Percentiles rank a stretch among this genome's conserved stretches.
Conservation (phyloP, 1,284 basidiomycete genomes). For the Trichosporon sp. region DNA sequence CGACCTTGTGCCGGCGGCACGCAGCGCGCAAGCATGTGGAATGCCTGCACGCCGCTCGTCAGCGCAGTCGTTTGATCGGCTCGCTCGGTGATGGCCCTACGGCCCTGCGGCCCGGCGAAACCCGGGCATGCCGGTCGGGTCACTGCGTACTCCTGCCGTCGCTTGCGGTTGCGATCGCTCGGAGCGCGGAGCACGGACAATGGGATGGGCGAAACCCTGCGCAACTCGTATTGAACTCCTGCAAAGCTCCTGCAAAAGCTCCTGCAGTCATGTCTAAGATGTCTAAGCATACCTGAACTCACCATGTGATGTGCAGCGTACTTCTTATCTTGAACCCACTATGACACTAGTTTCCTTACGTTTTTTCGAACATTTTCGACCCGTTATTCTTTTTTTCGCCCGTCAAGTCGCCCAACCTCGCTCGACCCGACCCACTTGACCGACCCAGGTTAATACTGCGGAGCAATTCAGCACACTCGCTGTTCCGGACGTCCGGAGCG, state of each 20-base stretch:
- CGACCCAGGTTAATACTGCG: neutral
- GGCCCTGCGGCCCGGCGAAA: no score
- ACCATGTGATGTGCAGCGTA: neutral
- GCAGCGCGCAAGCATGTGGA: no score
- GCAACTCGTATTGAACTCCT: neutral
- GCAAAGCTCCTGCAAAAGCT: neutral
- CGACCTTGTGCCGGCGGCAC: neutral
- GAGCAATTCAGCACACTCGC: no score
- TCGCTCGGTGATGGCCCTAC: neutral
- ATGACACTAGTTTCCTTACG: neutral
- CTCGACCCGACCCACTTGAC: neutral
- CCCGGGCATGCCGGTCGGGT: no score
- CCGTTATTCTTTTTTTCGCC: neutral
- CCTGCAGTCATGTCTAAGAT: neutral
- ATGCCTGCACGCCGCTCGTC: no score
- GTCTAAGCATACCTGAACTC: slow-evolving; percentile 11
- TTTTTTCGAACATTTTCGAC: neutral
- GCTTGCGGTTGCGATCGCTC: neutral
- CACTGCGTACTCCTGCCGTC: no score
- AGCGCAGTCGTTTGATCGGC: neutral
- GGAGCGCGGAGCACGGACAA: neutral
- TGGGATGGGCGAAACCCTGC: neutral
- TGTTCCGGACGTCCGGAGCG: neutral
- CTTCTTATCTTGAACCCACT: slow-evolving; percentile 5
- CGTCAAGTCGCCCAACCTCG: neutral